These are phyloP conservation scores for Tricholoma flavovirens DNA, from an alignment of 768 basidiomycete genomes.

Conservation along the genomic window DNA sequence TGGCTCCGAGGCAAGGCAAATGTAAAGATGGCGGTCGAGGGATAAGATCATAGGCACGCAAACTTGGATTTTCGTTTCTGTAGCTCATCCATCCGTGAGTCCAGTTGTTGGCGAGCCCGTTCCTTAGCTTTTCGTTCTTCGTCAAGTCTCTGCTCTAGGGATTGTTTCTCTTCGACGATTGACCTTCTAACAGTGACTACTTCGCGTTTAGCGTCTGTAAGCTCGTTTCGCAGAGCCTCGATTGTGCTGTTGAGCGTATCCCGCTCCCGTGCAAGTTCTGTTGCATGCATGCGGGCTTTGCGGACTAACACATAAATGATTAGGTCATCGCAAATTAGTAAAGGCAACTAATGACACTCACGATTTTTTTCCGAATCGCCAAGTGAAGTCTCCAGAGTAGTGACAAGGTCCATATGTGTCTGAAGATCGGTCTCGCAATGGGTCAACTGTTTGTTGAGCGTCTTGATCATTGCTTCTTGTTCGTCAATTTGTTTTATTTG, in stretches of 20 bases:
- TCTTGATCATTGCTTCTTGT: slow-evolving; percentile 89
- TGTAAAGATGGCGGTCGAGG: slow-evolving; percentile 7
- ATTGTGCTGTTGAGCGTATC: slow-evolving; percentile 66
- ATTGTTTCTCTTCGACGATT: slow-evolving; percentile 84
- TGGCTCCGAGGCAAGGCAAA: slow-evolving; percentile 13
- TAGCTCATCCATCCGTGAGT: slow-evolving; percentile 82
- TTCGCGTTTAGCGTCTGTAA: slow-evolving; percentile 75
- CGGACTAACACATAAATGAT: slow-evolving; percentile 49
- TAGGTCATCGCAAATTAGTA: slow-evolving; percentile 1
- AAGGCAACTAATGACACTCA: slow-evolving; percentile 37
- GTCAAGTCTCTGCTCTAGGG: slow-evolving; percentile 73
- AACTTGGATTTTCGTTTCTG: slow-evolving; percentile 87
- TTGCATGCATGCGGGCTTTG: slow-evolving; percentile 91
- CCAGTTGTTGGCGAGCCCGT: slow-evolving; percentile 80
- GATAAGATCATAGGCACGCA: slow-evolving; percentile 62
- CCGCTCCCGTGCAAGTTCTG: slow-evolving; percentile 81
- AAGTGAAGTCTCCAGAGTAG: slow-evolving; percentile 76
- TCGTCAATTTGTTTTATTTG: slow-evolving; percentile 75
- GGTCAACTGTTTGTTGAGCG: slow-evolving; percentile 87
- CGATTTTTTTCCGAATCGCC: slow-evolving; percentile 92
- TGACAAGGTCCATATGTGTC: slow-evolving; percentile 86
- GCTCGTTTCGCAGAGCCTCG: slow-evolving; percentile 63
- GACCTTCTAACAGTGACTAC: slow-evolving; percentile 72
- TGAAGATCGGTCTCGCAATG: slow-evolving; percentile 91
- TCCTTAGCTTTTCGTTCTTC: slow-evolving; percentile 89